Evolutionary conservation across 163 green algal genomes (phyloP).

Genomic region (Scenedesmus sp.): DNA sequence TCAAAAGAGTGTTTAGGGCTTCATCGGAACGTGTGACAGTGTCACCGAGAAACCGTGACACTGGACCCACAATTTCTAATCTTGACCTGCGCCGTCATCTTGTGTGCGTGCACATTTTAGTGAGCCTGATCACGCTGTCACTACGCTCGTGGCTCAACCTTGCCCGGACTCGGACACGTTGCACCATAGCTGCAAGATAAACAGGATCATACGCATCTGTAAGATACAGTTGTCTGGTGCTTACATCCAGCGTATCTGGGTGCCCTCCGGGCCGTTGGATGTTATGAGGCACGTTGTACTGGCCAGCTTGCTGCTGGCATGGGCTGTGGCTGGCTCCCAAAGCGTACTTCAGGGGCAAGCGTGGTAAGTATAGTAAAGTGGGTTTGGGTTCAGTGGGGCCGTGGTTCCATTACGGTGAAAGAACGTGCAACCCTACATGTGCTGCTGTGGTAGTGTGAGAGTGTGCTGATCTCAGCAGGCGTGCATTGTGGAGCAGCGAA

Average conservation of each 20-base stretch:
- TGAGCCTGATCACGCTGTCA: not conserved
- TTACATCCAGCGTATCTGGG: not conserved
- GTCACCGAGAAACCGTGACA: no score
- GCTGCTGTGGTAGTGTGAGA: not conserved
- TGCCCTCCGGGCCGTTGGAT: not conserved
- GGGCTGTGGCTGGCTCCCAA: not conserved
- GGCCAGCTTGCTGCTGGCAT: constrained; percentile 13
- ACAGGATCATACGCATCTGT: no score
- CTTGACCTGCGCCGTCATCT: not conserved
- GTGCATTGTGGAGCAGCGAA: not conserved
- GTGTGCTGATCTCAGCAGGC: not conserved
- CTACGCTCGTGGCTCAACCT: not conserved
- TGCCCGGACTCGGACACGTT: not conserved
- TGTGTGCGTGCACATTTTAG: no score
- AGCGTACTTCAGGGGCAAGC: not conserved
- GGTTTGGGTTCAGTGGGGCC: not conserved
- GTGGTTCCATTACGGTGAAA: not conserved
- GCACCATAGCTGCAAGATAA: not conserved
- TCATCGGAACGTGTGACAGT: not conserved
- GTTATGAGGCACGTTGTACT: not conserved
- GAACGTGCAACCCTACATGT: not conserved
- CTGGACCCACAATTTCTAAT: not conserved
- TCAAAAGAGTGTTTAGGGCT: not conserved
- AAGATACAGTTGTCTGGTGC: not conserved
- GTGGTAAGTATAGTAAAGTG: not conserved